phyloP scores from a whole-genome alignment of 441 rosid genomes.

The Erodium trifolium region DNA sequence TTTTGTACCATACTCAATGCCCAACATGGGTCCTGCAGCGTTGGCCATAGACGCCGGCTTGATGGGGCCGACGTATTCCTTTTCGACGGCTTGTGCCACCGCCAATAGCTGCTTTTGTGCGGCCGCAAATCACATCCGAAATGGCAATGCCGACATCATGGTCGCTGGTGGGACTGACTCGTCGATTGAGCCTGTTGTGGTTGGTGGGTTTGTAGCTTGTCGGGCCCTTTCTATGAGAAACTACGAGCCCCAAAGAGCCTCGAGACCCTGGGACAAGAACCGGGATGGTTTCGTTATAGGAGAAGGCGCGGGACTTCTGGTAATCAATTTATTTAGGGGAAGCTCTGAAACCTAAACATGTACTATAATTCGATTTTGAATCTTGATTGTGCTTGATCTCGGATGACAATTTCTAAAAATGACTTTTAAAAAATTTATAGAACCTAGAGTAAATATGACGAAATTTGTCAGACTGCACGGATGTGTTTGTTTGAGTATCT shows the following conservation, averaged over 20 bases:
- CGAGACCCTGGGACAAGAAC: conserved; percentile 61
- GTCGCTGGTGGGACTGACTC: conserved; percentile 63
- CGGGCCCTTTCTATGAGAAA: conserved; percentile 56
- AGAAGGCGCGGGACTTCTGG: conserved; percentile 60
- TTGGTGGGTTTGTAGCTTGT: conserved; percentile 56
- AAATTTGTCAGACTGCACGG: too few species aligned
- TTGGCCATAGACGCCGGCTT: conserved; percentile 57
- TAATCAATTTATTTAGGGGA: too few species aligned
- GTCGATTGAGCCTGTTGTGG: conserved; percentile 35
- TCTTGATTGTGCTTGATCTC: too few species aligned
- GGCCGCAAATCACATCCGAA: conserved; percentile 59
- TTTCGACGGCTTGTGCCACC: conserved; percentile 66
- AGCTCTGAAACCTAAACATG: too few species aligned
- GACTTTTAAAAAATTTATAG: too few species aligned
- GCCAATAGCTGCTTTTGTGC: conserved; percentile 61
- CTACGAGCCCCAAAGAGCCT: conserved; percentile 44
- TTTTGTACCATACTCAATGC: conserved; percentile 55
- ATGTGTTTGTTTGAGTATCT: too few species aligned
- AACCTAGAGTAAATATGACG: too few species aligned
- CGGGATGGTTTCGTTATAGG: conserved; percentile 73
- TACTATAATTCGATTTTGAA: too few species aligned
- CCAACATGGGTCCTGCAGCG: conserved; percentile 63
- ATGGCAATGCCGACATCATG: conserved; percentile 59
- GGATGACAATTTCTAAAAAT: too few species aligned
- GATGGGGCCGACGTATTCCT: conserved; percentile 65